Evolutionary conservation across 768 basidiomycete species (phyloP).

Genomic region (Rhodotorula diobovata): DNA sequence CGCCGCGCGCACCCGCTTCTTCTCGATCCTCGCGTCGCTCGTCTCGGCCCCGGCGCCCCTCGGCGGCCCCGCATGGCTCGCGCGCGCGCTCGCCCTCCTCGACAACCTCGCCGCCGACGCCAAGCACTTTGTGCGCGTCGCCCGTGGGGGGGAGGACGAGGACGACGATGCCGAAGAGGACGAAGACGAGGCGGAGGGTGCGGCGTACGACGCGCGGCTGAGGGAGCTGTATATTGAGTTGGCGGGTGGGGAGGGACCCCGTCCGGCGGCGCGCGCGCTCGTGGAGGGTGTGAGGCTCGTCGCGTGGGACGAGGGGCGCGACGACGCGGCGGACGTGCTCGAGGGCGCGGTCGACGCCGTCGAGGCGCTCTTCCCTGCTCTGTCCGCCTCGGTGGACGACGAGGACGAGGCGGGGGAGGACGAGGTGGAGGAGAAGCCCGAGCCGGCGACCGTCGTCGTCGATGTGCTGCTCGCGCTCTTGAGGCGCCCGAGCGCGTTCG

Average conservation of each 20-base stretch:
- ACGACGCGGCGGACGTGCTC: constrained; percentile 59
- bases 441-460: constrained; percentile 76
- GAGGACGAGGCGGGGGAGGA: constrained; percentile 38
- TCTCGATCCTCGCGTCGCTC: constrained; percentile 69
- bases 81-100: constrained; percentile 29
- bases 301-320: constrained; percentile 61
- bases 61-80: constrained; percentile 31
- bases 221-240: constrained; percentile 22
- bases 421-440: constrained; percentile 52
- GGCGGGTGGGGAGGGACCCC: neutral
- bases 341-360: constrained; percentile 63
- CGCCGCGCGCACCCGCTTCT: constrained; percentile 64
- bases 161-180: constrained; percentile 15
- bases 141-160: neutral
- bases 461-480: constrained; percentile 86
- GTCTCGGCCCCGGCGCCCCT: constrained; percentile 46
- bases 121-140: constrained; percentile 35
- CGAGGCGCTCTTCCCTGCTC: constrained; percentile 54
- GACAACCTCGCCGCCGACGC: constrained; percentile 37
- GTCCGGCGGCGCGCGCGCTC: constrained; percentile 23
- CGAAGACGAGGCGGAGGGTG: constrained; percentile 48
- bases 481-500: constrained; percentile 73
- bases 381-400: constrained; percentile 5
- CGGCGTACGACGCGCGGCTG: constrained; percentile 52
- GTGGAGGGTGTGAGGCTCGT: constrained; percentile 59